phyloP scores from a whole-genome alignment of 805 yeast species.

The Candida endomychidarum region DNA sequence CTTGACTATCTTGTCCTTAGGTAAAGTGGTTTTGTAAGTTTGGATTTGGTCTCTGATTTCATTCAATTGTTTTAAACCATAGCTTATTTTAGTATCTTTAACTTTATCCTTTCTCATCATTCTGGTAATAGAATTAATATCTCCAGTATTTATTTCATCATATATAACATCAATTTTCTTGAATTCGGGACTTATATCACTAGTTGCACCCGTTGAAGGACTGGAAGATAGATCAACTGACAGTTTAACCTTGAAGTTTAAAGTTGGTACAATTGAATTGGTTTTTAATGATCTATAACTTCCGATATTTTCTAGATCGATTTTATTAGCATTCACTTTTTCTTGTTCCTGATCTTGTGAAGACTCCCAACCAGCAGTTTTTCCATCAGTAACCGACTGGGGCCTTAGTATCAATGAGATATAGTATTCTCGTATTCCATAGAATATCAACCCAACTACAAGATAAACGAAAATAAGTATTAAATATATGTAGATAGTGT shows the following conservation, averaged over 20 bases:
- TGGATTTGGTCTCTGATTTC: constrained; percentile 6
- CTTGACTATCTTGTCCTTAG: constrained; percentile 3
- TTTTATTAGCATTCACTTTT: neutral
- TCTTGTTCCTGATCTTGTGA: neutral
- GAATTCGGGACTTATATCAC: constrained; percentile 7
- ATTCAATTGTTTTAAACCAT: constrained; percentile 7
- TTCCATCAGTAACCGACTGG: constrained; percentile 9
- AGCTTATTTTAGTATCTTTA: neutral
- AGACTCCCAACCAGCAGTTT: constrained; percentile 7
- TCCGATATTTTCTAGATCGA: constrained; percentile 13
- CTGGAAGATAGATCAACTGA: neutral
- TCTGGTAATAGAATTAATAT: neutral
- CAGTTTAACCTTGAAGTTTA: neutral
- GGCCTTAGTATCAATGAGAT: constrained; percentile 13
- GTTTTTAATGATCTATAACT: constrained; percentile 1
- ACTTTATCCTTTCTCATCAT: neutral
- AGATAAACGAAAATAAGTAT: constrained; percentile 21
- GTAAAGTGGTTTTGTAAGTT: neutral
- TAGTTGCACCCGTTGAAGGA: too few species aligned
- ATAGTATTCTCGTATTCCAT: constrained; percentile 26
- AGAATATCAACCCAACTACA: constrained; percentile 21
- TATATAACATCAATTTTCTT: constrained; percentile 12
- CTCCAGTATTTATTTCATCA: constrained; percentile 15
- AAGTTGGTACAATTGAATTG: neutral
- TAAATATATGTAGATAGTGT: constrained; percentile 26